Evolutionary conservation across 2,329 filamentous ascomycete species (phyloP), one percentile per base, ranked within the genome.

Genomic region (Gliomastix tumulicola): DNA sequence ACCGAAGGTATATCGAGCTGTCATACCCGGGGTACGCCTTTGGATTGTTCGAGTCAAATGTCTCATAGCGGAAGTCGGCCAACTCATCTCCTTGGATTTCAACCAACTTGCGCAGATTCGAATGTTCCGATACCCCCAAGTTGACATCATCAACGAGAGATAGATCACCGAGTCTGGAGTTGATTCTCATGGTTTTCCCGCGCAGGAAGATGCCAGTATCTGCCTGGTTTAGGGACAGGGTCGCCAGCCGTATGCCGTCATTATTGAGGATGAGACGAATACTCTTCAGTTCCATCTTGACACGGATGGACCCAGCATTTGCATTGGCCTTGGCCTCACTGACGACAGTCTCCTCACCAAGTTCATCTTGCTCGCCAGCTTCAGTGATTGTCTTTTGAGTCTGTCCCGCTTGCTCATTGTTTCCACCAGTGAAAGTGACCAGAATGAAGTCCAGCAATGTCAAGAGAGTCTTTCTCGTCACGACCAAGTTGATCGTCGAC

Each of bases 21-120:
- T 97, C 90, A 52, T 97, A 95, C 10, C 92, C 94, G 6, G 92
- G 94, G 50, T 97, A 97, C 10, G 77, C 72, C 36, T 83, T 75
- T 3, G 57, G 50, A 39, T 81, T 79, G 17, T 74, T 72, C 1
- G 82, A 59, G 55, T 97, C 88, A 49, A 94, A 98, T 0, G 92
- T 98, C 60, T 98, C 88, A 50, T 98, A 99, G 37, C 87, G 84
- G 67, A 99, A 97, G 56, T 98, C 92, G 2, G 90, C 90, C 15
- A 99, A 74, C 41, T 97, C 89, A 38, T 97, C 82, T 10, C 94
- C 94, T 58, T 98, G 85, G 21, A 98, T 98, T 1, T 88, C 90
- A 28, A 99, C 81, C 17, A 99, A 73, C 46, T 90, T 82, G 27
- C 92, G 82, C 18, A 97, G 70, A 30, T 82, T 77, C 1, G 90